These are phyloP conservation scores for Candida silvicultrix DNA, from an alignment of 805 yeast genomes.

Conservation along the genomic window DNA sequence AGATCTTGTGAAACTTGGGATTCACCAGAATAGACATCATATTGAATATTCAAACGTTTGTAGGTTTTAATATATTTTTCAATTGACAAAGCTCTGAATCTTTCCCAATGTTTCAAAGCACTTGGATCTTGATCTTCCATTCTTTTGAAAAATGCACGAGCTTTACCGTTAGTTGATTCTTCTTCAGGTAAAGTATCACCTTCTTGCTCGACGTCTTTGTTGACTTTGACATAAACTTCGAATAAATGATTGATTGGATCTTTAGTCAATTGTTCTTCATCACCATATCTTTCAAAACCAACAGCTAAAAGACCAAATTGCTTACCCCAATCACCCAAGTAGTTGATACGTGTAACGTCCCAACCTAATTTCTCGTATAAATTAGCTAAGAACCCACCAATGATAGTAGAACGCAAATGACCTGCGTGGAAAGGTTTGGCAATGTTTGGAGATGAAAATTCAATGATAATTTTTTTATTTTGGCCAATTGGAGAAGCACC, in stretches of 20 bases:
- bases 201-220: constrained; percentile 60
- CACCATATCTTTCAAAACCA: constrained; percentile 84
- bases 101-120: constrained; percentile 74
- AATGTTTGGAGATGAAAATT: constrained; percentile 95
- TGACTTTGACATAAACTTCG: constrained; percentile 86
- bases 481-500: constrained; percentile 74
- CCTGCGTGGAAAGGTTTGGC: constrained; percentile 99
- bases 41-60: constrained; percentile 83
- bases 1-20: constrained; percentile 78
- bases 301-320: constrained; percentile 95
- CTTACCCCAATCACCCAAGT: constrained; percentile 99
- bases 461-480: constrained; percentile 69
- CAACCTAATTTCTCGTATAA: constrained; percentile 88
- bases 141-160: constrained; percentile 77
- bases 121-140: constrained; percentile 93
- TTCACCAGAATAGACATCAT: constrained; percentile 91
- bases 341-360: constrained; percentile 89
- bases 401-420: constrained; percentile 93
- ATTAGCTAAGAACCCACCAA: constrained; percentile 92
- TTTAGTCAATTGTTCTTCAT: constrained; percentile 55
- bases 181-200: constrained; percentile 42
- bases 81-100: constrained; percentile 87
- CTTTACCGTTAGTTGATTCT: constrained; percentile 66
- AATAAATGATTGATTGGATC: constrained; percentile 95
- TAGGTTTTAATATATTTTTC: constrained; percentile 81